Evolutionary conservation across 495 filamentous ascomycete genomes (phyloP).

Genomic region (Tuber aestivum): DNA sequence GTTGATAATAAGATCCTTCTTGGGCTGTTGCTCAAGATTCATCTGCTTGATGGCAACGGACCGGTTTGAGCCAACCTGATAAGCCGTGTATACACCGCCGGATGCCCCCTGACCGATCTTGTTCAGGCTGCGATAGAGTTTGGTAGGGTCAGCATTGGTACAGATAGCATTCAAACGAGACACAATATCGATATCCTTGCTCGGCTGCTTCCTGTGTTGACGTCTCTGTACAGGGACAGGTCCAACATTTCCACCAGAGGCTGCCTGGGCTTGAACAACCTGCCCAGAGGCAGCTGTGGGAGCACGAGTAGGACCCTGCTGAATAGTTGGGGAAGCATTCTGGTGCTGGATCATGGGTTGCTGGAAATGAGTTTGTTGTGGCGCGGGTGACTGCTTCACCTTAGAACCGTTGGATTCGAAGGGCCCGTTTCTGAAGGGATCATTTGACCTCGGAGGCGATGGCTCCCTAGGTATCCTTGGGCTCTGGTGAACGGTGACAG

Average conservation of each 20-base stretch:
- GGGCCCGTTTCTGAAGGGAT: constrained; percentile 15
- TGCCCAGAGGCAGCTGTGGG: constrained; percentile 11
- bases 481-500: constrained; percentile 30
- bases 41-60: constrained; percentile 99
- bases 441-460: constrained; percentile 24
- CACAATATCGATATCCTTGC: constrained; percentile 66
- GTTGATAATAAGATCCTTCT: constrained; percentile 98
- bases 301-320: constrained; percentile 22
- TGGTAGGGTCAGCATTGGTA: constrained; percentile 77
- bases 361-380: constrained; percentile 30
- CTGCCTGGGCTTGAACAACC: constrained; percentile 14
- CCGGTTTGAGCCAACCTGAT: constrained; percentile 71
- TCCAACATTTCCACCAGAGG: constrained; percentile 34
- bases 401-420: constrained; percentile 31
- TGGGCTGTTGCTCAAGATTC: constrained; percentile 96
- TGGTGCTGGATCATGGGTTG: constrained; percentile 32
- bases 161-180: constrained; percentile 79
- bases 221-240: constrained; percentile 38
- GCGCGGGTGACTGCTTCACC: constrained; percentile 26
- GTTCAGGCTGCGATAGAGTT: constrained; percentile 76
- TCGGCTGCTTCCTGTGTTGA: constrained; percentile 33
- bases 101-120: constrained; percentile 98
- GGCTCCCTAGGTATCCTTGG: constrained; percentile 27
- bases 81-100: constrained; percentile 89
- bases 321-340: constrained; percentile 19